Evolutionary conservation across 192 early-diverging fungal species (phyloP), one percentile per base, ranked within the genome.

Genomic region (Chytriomyces sp.): DNA sequence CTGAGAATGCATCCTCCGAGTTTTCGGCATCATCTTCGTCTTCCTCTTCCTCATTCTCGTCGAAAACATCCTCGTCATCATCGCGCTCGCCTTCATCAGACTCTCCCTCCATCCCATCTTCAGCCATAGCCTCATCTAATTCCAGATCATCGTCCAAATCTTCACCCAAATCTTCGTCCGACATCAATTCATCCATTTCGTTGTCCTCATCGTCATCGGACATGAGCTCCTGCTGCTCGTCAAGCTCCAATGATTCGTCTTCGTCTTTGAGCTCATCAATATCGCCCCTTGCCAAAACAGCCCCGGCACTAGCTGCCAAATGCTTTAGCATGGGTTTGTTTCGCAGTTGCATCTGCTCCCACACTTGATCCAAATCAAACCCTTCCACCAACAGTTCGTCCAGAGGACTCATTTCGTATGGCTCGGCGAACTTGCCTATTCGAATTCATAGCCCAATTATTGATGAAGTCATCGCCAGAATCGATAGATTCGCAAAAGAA

Each of bases 311-410:
- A 10, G 64, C 45, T 7, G 50, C 64, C 0, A 91, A 76, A 78
- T 90, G 91, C 45, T 88, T 84, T 24, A 94, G 80, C 72, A 96
- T 91, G 0, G 93, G 93, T 68, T 89, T 86, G 78, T 97, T 97
- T 69, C 92, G 92, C 77, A 95, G 83, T 69, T 90, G 89, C 61
- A 98, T 86, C 79, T 97, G 93, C 82, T 96, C 94, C 97, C 97
- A 98, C 61, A 98, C 91, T 87, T 97, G 95, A 69, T 93, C 89
- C 61, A 89, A 80, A 70, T 94, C 91, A 70, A 94, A 93, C 0
- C 90, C 92, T 57, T 94, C 90, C 8, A 87, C 80, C 24, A 88
- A 83, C 5, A 95, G 79, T 63, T 89, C 89, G 50, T 82, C 74
- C 47, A 95, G 84, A 18, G 91, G 84, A 63, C 68, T 71, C 67